Percentiles rank a stretch among this genome's conserved stretches.
phyloP scores from a whole-genome alignment of 1,284 basidiomycete species.

The Trametes versicolor region DNA sequence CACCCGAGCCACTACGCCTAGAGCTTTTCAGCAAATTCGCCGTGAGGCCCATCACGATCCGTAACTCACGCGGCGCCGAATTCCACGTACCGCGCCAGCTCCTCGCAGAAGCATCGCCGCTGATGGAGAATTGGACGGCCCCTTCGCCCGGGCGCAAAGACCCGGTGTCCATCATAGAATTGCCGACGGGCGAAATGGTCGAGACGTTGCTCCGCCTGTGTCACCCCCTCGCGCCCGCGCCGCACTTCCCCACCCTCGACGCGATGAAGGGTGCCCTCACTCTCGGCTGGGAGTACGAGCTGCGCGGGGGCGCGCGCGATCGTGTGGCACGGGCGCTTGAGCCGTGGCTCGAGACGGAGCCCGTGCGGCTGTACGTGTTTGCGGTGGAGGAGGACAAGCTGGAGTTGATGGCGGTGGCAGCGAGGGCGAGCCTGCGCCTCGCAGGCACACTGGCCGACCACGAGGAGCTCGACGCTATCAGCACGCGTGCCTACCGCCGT shows the following conservation, averaged over 20 bases:
- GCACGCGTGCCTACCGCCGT: slow-evolving; percentile 21
- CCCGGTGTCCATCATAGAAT: neutral
- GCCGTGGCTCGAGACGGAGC: neutral
- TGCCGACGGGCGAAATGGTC: neutral
- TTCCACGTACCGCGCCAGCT: slow-evolving; percentile 25
- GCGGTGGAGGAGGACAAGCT: neutral
- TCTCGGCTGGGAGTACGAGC: neutral
- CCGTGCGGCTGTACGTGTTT: neutral
- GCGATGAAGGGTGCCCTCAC: neutral
- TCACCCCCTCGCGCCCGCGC: neutral
- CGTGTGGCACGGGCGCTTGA: neutral
- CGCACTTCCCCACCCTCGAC: neutral
- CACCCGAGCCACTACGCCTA: neutral
- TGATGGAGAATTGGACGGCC: neutral
- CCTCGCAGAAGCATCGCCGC: slow-evolving; percentile 25
- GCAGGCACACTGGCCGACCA: neutral
- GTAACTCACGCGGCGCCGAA: slow-evolving; percentile 17
- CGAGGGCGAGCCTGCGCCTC: neutral
- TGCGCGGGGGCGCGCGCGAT: neutral
- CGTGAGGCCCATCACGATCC: neutral
- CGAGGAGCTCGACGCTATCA: slow-evolving; percentile 27
- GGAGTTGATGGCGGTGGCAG: neutral
- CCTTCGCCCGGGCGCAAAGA: too few relatives aligned
- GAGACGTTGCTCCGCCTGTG: neutral
- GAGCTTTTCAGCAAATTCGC: neutral